These are phyloP conservation scores for Komagataella mondaviorum DNA, from an alignment of 805 yeast species.

Conservation along the genomic window DNA sequence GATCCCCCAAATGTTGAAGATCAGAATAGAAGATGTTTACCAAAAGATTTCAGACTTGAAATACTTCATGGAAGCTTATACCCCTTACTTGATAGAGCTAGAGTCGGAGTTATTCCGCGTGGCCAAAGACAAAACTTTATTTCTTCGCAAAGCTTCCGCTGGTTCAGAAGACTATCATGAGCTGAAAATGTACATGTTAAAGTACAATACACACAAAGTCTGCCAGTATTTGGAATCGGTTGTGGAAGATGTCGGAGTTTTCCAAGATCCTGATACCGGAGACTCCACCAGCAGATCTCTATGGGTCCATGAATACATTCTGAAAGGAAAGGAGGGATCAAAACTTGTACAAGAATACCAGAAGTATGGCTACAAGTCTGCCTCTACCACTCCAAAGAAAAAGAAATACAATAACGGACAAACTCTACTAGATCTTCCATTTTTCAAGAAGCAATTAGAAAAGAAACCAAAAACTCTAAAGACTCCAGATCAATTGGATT, in stretches of 20 bases:
- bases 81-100: neutral
- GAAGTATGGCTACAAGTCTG: neutral
- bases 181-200: neutral
- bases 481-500: neutral
- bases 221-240: neutral
- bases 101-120: neutral
- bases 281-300: neutral
- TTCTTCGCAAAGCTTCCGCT: neutral
- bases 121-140: neutral
- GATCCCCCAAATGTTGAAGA: neutral
- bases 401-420: neutral
- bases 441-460: neutral
- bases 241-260: neutral
- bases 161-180: neutral
- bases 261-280: neutral
- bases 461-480: neutral
- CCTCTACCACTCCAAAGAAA: neutral
- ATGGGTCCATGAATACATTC: neutral
- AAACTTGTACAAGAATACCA: neutral
- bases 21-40: neutral
- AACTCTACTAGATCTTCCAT: neutral
- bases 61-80: neutral
- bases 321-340: neutral
- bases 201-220: neutral
- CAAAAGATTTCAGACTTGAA: neutral